These are phyloP conservation scores for Botrytis byssoidea DNA, from an alignment of 2,329 filamentous ascomycete species.

Conservation along the genomic window DNA sequence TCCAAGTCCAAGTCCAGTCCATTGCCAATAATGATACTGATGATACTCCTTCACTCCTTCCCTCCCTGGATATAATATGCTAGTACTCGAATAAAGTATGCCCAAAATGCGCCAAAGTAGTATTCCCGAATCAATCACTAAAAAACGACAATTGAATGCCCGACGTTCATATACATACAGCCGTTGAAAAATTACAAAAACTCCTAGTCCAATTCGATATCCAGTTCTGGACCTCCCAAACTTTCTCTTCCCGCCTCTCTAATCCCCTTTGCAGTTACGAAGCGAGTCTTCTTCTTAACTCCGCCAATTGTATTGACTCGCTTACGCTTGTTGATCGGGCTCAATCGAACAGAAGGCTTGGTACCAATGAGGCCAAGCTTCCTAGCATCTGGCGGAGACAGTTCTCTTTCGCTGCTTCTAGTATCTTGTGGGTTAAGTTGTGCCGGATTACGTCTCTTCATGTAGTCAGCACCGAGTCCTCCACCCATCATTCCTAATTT, in stretches of 20 bases:
- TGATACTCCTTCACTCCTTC: slow-evolving; percentile 5
- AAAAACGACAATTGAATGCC: not conserved
- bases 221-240: slow-evolving; percentile 50
- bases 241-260: slow-evolving; percentile 75
- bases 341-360: slow-evolving; percentile 51
- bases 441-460: slow-evolving; percentile 44
- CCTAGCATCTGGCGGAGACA: slow-evolving; percentile 45
- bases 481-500: slow-evolving; percentile 63
- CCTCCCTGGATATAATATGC: slow-evolving; percentile 16
- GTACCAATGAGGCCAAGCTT: slow-evolving; percentile 47
- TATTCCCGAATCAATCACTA: not conserved
- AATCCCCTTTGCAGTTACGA: slow-evolving; percentile 75
- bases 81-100: not conserved
- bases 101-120: slow-evolving; percentile 8
- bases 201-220: slow-evolving; percentile 19
- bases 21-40: not conserved
- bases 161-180: not conserved
- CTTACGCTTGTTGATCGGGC: slow-evolving; percentile 59
- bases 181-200: not conserved
- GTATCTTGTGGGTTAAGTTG: slow-evolving; percentile 23
- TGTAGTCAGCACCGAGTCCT: slow-evolving; percentile 69
- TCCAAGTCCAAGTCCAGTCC: not conserved
- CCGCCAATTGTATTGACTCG: slow-evolving; percentile 41
- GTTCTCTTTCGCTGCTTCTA: slow-evolving; percentile 18
- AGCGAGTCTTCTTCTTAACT: slow-evolving; percentile 72